Evolutionary conservation across 2,329 filamentous ascomycete species (phyloP).

Genomic region (Bimuria novae-zelandiae): DNA sequence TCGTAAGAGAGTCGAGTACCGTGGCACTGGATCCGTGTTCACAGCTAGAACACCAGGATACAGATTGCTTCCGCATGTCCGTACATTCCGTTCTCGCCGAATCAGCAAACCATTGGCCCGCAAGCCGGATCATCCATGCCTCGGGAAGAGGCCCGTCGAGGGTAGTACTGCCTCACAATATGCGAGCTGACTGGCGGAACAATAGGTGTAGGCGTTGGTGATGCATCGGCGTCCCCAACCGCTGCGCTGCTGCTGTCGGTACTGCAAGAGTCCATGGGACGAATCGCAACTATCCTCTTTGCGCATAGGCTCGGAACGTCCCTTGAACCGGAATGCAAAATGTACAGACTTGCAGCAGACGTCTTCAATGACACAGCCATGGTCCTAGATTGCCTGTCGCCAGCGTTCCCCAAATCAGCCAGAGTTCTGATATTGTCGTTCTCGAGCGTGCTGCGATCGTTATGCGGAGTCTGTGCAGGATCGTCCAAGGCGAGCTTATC

Average conservation of each 20-base stretch:
- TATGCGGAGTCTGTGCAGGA: slow-evolving; percentile 89
- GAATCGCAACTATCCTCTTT: slow-evolving; percentile 83
- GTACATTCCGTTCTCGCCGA: slow-evolving; percentile 5
- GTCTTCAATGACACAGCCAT: slow-evolving; percentile 87
- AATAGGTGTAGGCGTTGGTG: slow-evolving; percentile 77
- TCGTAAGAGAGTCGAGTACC: slow-evolving; percentile 15
- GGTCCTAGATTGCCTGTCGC: slow-evolving; percentile 82
- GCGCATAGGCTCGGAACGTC: slow-evolving; percentile 80
- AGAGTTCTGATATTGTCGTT: slow-evolving; percentile 63
- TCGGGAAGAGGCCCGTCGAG: slow-evolving; percentile 4
- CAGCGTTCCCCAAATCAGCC: slow-evolving; percentile 66
- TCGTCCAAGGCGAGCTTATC: slow-evolving; percentile 89
- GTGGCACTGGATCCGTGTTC: slow-evolving; percentile 10
- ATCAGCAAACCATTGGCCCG: not conserved
- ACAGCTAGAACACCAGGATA: slow-evolving; percentile 12
- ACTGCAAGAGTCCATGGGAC: slow-evolving; percentile 78
- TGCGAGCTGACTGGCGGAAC: slow-evolving; percentile 15
- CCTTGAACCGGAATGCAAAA: slow-evolving; percentile 89
- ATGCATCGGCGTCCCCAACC: slow-evolving; percentile 77
- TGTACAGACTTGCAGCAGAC: slow-evolving; percentile 84
- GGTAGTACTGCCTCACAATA: not conserved
- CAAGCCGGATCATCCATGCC: not conserved
- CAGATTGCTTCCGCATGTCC: slow-evolving; percentile 18
- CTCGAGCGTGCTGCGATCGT: slow-evolving; percentile 64
- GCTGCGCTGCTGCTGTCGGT: slow-evolving; percentile 81